Conservation (phyloP, 371 early-diverging fungal genomes). For the Umbelopsis sp. region DNA sequence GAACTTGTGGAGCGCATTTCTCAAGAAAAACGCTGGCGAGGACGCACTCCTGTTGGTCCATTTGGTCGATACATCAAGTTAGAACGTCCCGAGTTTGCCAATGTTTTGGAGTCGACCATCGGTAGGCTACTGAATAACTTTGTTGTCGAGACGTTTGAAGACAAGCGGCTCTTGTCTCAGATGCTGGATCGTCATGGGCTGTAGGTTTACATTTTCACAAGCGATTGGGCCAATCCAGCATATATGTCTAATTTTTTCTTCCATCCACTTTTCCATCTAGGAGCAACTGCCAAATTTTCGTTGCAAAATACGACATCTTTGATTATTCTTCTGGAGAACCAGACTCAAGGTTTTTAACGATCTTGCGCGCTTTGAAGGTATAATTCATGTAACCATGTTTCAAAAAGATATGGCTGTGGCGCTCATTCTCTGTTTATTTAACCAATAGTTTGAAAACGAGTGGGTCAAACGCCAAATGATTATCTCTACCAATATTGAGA, state of each 20-base stretch:
- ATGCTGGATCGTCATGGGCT: conserved; percentile 59
- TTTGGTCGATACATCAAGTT: conserved; percentile 77
- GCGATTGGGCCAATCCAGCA: neutral
- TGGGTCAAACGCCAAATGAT: conserved; percentile 82
- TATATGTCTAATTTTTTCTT: neutral
- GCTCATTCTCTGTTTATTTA: neutral
- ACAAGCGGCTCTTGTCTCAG: conserved; percentile 52
- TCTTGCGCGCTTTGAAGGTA: conserved; percentile 68
- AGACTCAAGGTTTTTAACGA: conserved; percentile 60
- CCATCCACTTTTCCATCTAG: conserved; percentile 1
- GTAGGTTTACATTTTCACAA: conserved; percentile 24
- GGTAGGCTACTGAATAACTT: conserved; percentile 73
- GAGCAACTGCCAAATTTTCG: conserved; percentile 53
- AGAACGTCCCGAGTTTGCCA: conserved; percentile 63
- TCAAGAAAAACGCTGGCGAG: conserved; percentile 56
- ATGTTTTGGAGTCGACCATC: conserved; percentile 73
- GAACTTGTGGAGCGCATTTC: conserved; percentile 70
- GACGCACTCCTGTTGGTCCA: conserved; percentile 81
- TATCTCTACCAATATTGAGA: conserved; percentile 74
- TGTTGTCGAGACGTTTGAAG: conserved; percentile 75
- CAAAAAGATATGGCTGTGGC: no score
- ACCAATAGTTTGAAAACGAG: conserved; percentile 60
- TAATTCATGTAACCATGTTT: neutral
- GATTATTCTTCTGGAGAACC: conserved; percentile 79
- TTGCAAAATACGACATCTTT: conserved; percentile 67